Evolutionary conservation across 163 green algal genomes (phyloP).

Genomic region (Scenedesmus sp.): DNA sequence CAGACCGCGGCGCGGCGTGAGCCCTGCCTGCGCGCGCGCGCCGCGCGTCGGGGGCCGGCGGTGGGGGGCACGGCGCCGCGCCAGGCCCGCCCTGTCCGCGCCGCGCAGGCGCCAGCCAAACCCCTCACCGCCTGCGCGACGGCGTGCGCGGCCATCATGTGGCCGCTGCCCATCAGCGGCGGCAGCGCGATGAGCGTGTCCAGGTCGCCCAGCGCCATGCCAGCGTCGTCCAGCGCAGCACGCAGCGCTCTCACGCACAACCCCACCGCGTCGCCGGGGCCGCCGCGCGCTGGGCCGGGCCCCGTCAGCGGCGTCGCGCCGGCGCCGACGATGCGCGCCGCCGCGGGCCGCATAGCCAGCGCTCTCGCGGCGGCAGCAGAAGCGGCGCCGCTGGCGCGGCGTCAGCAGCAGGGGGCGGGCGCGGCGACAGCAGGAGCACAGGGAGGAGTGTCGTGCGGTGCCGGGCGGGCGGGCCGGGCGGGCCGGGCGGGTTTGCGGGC

Average conservation of each 20-base stretch:
- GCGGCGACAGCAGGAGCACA: no score
- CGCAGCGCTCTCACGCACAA: constrained; percentile 35
- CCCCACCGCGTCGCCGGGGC: background rate
- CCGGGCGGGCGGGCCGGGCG: no score
- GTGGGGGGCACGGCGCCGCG: no score
- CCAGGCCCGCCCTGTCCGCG: no score
- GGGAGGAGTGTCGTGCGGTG: no score
- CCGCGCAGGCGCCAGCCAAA: no score
- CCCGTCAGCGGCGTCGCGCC: constrained; percentile 28
- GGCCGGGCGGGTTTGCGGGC: no score
- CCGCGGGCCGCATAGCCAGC: no score
- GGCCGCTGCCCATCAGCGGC: constrained; percentile 30
- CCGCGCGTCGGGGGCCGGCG: no score
- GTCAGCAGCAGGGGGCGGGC: no score
- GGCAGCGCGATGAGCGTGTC: constrained; percentile 45
- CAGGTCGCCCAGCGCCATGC: background rate
- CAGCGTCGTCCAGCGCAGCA: constrained; percentile 22
- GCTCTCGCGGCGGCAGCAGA: no score
- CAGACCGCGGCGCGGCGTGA: constrained; percentile 24
- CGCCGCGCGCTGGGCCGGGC: background rate
- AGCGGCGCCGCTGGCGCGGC: no score
- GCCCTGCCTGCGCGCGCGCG: constrained; percentile 10
- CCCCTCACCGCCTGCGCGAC: constrained; percentile 32
- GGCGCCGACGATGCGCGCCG: constrained; percentile 24
- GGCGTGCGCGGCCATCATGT: constrained; percentile 46